Percentiles rank a stretch among this genome's conserved stretches.
Evolutionary conservation across 345 rosid genomes (phyloP).

Genomic region (Eucalyptus paniculata): DNA sequence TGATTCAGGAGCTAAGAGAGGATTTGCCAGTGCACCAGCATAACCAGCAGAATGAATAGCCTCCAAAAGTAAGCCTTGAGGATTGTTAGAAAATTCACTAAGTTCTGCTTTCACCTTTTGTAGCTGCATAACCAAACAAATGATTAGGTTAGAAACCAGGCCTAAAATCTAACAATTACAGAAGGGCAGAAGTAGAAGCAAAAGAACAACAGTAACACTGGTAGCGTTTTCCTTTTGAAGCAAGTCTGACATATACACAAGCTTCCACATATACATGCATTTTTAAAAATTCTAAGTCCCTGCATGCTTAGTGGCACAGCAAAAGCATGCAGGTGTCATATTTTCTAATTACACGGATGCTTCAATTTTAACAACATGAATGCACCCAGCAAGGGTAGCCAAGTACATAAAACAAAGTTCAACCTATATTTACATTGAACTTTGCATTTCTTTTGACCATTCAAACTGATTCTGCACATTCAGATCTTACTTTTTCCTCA

Average conservation of each 20-base stretch:
- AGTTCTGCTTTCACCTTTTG: slow-evolving; percentile 57
- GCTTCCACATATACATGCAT: not conserved
- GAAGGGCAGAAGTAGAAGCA: not conserved
- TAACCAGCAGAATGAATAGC: slow-evolving; percentile 84
- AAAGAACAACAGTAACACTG: not conserved
- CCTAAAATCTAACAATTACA: not conserved
- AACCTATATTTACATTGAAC: not conserved
- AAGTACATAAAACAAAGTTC: not conserved
- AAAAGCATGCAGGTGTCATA: not conserved
- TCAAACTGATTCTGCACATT: not conserved
- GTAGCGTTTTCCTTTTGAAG: not conserved
- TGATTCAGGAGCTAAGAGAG: slow-evolving; percentile 77
- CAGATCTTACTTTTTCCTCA: not conserved
- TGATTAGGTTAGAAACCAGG: not conserved
- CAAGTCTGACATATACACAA: not conserved
- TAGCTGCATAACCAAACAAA: slow-evolving; percentile 29
- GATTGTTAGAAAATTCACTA: slow-evolving; percentile 55
- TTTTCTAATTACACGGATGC: not conserved
- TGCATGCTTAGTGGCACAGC: not conserved
- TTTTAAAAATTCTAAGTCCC: not conserved
- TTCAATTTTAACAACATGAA: not conserved
- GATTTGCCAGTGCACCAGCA: slow-evolving; percentile 80
- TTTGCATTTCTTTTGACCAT: not conserved
- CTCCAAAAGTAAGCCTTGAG: slow-evolving; percentile 69
- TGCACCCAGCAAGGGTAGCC: not conserved